These are phyloP conservation scores for Ophiostoma himal-ulmi DNA, from an alignment of 2,329 filamentous ascomycete species.

Conservation along the genomic window DNA sequence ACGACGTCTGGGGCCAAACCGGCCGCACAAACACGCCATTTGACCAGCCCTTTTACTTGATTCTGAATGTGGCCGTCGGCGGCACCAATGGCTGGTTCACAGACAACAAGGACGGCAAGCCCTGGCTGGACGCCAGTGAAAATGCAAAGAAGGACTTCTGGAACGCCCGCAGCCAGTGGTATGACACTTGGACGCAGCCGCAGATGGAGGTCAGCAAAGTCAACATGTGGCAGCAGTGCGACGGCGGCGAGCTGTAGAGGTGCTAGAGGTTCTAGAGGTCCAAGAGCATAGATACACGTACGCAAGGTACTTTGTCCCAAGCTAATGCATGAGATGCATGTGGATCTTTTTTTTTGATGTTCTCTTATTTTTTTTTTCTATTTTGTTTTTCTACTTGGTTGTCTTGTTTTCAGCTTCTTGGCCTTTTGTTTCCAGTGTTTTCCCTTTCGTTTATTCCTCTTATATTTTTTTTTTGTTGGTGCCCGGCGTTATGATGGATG, in stretches of 20 bases:
- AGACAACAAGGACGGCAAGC: conserved; percentile 65
- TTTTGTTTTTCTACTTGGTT: not conserved
- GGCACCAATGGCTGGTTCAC: conserved; percentile 79
- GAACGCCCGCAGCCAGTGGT: conserved; percentile 59
- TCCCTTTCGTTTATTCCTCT: not conserved
- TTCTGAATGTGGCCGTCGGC: conserved; percentile 70
- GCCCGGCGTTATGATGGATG: not conserved
- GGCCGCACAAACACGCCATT: conserved; percentile 62
- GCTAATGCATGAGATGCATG: not conserved
- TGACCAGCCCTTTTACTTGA: conserved; percentile 69
- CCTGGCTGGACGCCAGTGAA: conserved; percentile 65
- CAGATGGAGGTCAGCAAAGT: conserved; percentile 65
- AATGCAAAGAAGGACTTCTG: conserved; percentile 73
- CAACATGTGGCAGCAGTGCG: conserved; percentile 64
- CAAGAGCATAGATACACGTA: not conserved
- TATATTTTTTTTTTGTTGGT: not conserved
- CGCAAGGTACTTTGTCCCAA: not conserved
- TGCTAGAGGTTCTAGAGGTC: not conserved
- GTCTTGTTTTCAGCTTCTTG: conserved; percentile 3
- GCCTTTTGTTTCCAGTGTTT: not conserved
- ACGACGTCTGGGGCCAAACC: conserved; percentile 59
- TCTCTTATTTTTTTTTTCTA: not conserved
- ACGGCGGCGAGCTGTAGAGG: conserved; percentile 49
- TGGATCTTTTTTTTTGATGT: not conserved
- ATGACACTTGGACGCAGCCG: conserved; percentile 64